A percentile compares a stretch with the other conserved stretches of the same genome.
Evolutionary conservation across 78 protist species (phyloP).

Genomic region (Monocercomonoides exilis): DNA sequence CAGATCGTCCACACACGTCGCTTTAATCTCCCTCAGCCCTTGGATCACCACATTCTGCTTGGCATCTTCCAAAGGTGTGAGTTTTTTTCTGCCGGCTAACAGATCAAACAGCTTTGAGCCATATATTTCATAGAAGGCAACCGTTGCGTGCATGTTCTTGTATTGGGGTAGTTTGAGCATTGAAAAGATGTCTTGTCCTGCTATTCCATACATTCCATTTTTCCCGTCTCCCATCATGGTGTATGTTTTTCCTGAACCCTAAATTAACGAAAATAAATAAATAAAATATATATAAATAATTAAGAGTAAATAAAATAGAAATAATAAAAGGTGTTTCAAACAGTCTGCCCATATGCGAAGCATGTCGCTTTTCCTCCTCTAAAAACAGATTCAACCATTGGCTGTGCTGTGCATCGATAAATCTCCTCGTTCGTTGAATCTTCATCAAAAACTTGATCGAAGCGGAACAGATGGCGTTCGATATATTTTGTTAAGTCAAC

Average conservation of each 20-base stretch:
- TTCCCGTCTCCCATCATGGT: background rate
- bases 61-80: slow-evolving; percentile 70
- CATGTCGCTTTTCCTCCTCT: slow-evolving; percentile 75
- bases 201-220: slow-evolving; percentile 52
- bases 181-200: slow-evolving; percentile 67
- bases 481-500: slow-evolving; percentile 71
- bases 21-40: slow-evolving; percentile 64
- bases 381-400: slow-evolving; percentile 66
- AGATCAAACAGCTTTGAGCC: slow-evolving; percentile 78
- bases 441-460: slow-evolving; percentile 79
- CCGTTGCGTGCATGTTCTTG: slow-evolving; percentile 8
- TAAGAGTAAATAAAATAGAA: background rate
- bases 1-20: slow-evolving; percentile 34
- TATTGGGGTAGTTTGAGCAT: slow-evolving; percentile 22
- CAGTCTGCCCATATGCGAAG: slow-evolving; percentile 93
- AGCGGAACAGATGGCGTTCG: slow-evolving; percentile 67
- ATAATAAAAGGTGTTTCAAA: slow-evolving; percentile 25
- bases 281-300: background rate
- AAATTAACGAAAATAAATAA: background rate
- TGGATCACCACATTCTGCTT: slow-evolving; percentile 55
- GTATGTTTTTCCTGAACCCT: background rate
- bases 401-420: slow-evolving; percentile 56
- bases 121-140: slow-evolving; percentile 77
- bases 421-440: slow-evolving; percentile 42
- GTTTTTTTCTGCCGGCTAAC: slow-evolving; percentile 52